These are phyloP conservation scores for Ganoderma boninense DNA, from an alignment of 1,284 basidiomycete genomes.

Conservation along the genomic window DNA sequence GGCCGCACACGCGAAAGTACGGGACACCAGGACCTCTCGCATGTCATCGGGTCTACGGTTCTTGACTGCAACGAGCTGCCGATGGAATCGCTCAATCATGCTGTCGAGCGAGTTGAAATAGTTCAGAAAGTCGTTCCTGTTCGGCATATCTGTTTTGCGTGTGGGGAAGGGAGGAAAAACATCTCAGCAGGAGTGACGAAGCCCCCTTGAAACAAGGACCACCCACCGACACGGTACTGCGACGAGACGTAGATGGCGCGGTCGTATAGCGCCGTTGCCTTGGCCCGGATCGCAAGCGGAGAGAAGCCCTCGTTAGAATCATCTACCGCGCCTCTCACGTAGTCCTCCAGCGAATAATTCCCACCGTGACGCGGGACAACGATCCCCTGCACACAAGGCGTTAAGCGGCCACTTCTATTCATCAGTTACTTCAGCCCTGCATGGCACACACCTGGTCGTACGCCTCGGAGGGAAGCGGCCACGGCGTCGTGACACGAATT, in stretches of 20 bases:
- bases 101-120: conserved; percentile 27
- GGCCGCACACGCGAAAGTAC: conserved; percentile 31
- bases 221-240: conserved; percentile 24
- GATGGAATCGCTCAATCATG: conserved; percentile 30
- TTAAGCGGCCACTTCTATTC: too few species aligned
- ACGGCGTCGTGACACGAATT: conserved; percentile 47
- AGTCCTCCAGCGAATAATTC: conserved; percentile 29
- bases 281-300: conserved; percentile 43
- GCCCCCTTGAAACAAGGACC: background rate
- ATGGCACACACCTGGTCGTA: conserved; percentile 33
- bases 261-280: conserved; percentile 46
- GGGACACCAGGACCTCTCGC: conserved; percentile 31
- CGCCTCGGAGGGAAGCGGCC: conserved; percentile 45
- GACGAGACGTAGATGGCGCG: conserved; percentile 38
- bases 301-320: conserved; percentile 34
- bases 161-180: background rate
- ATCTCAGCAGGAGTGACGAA: background rate
- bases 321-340: conserved; percentile 23
- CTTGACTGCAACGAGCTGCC: conserved; percentile 17
- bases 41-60: conserved; percentile 21
- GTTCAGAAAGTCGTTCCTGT: conserved; percentile 20
- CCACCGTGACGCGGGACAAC: conserved; percentile 18
- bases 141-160: conserved; percentile 19
- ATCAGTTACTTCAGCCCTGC: background rate
- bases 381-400: conserved; percentile 10